These are phyloP conservation scores for Henningerozyma blattae DNA, from an alignment of 805 yeast species.

Conservation along the genomic window DNA sequence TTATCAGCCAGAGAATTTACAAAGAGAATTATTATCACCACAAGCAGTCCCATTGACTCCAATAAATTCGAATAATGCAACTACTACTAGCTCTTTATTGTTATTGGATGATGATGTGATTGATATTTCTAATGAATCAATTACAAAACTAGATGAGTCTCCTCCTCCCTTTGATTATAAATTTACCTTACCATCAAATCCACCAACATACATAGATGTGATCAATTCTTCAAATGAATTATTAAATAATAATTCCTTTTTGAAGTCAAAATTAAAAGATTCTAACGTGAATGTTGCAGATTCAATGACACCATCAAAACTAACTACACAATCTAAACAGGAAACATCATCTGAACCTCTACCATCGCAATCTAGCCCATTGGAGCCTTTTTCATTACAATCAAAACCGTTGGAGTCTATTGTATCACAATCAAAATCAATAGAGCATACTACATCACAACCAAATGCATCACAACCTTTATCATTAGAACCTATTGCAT, in stretches of 20 bases:
- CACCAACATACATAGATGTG: slow-evolving; percentile 26
- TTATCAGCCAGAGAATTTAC: slow-evolving; percentile 41
- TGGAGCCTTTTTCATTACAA: too few species aligned
- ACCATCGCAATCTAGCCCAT: too few species aligned
- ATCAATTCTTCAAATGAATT: slow-evolving; percentile 4
- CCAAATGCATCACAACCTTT: too few species aligned
- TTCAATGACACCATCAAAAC: too few species aligned
- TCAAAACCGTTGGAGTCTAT: too few species aligned
- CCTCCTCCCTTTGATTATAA: slow-evolving; percentile 15
- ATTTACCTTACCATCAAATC: slow-evolving; percentile 16
- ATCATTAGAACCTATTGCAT: too few species aligned
- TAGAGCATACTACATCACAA: too few species aligned
- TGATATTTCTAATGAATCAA: too few species aligned
- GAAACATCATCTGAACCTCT: too few species aligned
- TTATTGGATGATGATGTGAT: too few species aligned
- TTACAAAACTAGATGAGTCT: slow-evolving; percentile 7
- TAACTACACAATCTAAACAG: not conserved
- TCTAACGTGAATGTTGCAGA: too few species aligned
- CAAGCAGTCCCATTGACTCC: slow-evolving; percentile 28
- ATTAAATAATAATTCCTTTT: not conserved
- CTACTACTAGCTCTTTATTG: not conserved
- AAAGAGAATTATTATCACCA: slow-evolving; percentile 40
- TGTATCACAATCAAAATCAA: too few species aligned
- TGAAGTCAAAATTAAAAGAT: not conserved
- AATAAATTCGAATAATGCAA: slow-evolving; percentile 18